Evolutionary conservation across 2,329 filamentous ascomycete genomes (phyloP).

Genomic region (Cladosporium halotolerans): DNA sequence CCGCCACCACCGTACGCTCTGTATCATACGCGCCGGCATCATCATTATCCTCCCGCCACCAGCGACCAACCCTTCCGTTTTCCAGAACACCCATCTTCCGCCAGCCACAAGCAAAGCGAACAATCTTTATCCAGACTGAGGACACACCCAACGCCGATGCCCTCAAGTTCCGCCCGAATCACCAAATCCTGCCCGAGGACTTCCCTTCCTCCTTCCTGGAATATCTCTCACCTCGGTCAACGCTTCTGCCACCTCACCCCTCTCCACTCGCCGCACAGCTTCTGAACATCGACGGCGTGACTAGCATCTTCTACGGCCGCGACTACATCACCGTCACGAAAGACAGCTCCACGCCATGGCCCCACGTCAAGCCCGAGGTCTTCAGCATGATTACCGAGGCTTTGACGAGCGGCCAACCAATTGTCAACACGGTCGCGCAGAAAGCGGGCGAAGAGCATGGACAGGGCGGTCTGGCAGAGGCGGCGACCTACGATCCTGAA

Average conservation of each 20-base stretch:
- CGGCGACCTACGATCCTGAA: slow-evolving; percentile 80
- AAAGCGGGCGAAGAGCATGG: slow-evolving; percentile 44
- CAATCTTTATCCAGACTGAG: slow-evolving; percentile 97
- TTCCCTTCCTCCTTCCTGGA: slow-evolving; percentile 77
- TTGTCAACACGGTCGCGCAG: slow-evolving; percentile 67
- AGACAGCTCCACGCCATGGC: slow-evolving; percentile 80
- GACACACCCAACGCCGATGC: slow-evolving; percentile 89
- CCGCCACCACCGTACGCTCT: slow-evolving; percentile 15
- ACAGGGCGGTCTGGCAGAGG: slow-evolving; percentile 42
- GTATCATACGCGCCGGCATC: slow-evolving; percentile 14
- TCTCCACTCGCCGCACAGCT: slow-evolving; percentile 86
- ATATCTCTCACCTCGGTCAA: slow-evolving; percentile 82
- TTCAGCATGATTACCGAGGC: slow-evolving; percentile 93
- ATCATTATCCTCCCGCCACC: slow-evolving; percentile 8
- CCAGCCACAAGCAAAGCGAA: slow-evolving; percentile 44
- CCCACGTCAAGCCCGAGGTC: slow-evolving; percentile 88
- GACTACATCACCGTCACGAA: slow-evolving; percentile 99
- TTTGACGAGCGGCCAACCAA: slow-evolving; percentile 72
- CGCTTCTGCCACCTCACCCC: slow-evolving; percentile 79
- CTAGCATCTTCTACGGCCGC: slow-evolving; percentile 83
- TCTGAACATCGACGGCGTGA: slow-evolving; percentile 92
- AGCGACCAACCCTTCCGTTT: not conserved
- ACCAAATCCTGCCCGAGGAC: slow-evolving; percentile 69
- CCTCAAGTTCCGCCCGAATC: slow-evolving; percentile 91
- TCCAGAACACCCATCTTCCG: not conserved